Evolutionary conservation across 2,329 filamentous ascomycete species (phyloP), one percentile per base, ranked within the genome.

Genomic region (Periconia macrospinosa): DNA sequence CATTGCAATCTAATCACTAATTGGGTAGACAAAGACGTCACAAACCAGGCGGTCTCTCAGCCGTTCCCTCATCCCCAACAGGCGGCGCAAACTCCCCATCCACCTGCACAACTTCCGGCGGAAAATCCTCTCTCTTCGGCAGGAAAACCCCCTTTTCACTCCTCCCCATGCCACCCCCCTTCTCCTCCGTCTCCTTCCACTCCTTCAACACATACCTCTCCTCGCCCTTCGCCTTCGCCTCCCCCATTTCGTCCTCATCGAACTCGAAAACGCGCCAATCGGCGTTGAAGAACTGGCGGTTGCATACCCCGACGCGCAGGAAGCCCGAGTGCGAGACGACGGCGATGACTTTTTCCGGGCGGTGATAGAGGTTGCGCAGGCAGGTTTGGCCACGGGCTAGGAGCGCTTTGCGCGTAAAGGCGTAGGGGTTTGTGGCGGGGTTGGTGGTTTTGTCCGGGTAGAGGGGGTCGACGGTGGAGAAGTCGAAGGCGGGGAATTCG

Each of bases 241-340:
- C 71, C 47, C 77, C 73, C 65, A 80, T 78, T 65, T 83, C 79
- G 2, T 67, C 71, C 6, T 71, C 71, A 2, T 70, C 76, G 58
- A 85, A 84, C 17, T 83, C 79, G 61, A 88, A 88, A 30, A 88
- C 74, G 13, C 86, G 79, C 68, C 85, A 89, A 62, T 89, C 86
- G 11, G 81, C 82, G 57, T 88, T 88, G 66, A 80, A 82, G 53
- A 72, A 77, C 49, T 68, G 61, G 19, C 69, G 65, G 41, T 84
- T 81, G 9, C 78, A 79, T 8, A 88, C 79, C 9, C 79, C 83
- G 2, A 77, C 68, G n/a, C 85, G 75, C 56, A 89, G 61, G 66
- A 88, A 89, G 0, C 81, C 84, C 1, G 86, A 84, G 71, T 89
- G 86, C 1, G 82, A 83, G 3, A 89, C 85, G 0, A 89, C 85